Evolutionary conservation across 441 rosid species (phyloP).

Genomic region (Erodium texanum): DNA sequence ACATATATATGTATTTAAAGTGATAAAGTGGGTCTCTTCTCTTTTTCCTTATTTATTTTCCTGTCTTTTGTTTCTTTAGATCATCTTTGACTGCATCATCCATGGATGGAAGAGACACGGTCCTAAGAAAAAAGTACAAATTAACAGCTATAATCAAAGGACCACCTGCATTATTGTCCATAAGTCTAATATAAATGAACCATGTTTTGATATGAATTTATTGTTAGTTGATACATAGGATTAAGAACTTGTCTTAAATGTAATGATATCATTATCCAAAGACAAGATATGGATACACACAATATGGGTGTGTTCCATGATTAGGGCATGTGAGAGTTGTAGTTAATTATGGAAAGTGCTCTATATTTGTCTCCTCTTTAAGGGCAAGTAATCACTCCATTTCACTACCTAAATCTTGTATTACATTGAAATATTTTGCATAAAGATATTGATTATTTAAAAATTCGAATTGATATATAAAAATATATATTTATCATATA

Average conservation of each 20-base stretch:
- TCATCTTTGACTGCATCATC: neutral
- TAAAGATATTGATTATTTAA: too few relatives aligned
- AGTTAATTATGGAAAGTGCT: neutral
- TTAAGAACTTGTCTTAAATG: neutral
- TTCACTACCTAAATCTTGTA: neutral
- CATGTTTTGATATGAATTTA: too few relatives aligned
- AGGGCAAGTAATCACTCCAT: neutral
- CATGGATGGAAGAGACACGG: neutral
- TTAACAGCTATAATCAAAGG: too few relatives aligned
- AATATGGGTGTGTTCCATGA: neutral
- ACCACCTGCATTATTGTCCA: too few relatives aligned
- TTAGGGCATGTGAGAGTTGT: neutral
- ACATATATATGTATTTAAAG: too few relatives aligned
- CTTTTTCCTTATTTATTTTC: neutral
- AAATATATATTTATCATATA: too few relatives aligned
- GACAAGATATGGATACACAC: neutral
- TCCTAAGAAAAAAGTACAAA: neutral
- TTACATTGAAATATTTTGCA: neutral
- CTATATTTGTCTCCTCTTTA: neutral
- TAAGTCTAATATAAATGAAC: too few relatives aligned
- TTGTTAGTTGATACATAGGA: neutral
- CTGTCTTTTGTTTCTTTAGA: neutral
- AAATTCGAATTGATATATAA: too few relatives aligned
- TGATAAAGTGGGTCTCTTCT: neutral
- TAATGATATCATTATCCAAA: neutral